These are phyloP conservation scores for Termitomyces sp. DNA, from an alignment of 768 basidiomycete species.

Conservation along the genomic window DNA sequence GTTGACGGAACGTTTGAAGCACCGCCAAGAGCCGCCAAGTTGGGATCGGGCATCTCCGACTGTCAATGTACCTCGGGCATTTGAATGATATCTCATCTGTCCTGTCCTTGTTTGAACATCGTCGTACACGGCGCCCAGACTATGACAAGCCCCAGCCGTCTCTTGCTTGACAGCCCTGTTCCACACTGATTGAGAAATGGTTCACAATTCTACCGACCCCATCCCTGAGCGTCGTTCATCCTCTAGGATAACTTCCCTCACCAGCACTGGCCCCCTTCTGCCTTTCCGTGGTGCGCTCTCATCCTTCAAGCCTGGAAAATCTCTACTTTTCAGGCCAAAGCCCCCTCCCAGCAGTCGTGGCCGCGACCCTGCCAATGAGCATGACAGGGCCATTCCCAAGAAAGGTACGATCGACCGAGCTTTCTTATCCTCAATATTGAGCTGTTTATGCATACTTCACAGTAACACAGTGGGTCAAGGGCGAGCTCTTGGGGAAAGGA, in stretches of 20 bases:
- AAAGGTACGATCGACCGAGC: conserved; percentile 12
- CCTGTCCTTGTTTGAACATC: background rate
- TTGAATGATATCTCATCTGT: background rate
- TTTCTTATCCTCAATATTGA: background rate
- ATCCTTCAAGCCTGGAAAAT: background rate
- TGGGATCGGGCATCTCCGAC: conserved; percentile 18
- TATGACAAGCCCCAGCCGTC: conserved; percentile 13
- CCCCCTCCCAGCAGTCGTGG: background rate
- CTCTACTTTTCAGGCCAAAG: background rate
- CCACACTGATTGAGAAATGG: conserved; percentile 7
- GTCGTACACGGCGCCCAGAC: conserved; percentile 5
- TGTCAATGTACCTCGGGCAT: background rate
- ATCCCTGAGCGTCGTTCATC: background rate
- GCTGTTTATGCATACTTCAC: conserved; percentile 1
- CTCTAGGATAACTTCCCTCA: conserved; percentile 5
- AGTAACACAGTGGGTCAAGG: conserved; percentile 88
- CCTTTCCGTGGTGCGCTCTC: conserved; percentile 6
- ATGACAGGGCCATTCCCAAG: conserved; percentile 6
- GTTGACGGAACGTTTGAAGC: too few relatives aligned
- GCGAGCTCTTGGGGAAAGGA: conserved; percentile 91
- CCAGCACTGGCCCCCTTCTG: background rate
- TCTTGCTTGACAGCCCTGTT: background rate
- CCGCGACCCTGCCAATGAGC: background rate
- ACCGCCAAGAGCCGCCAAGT: background rate
- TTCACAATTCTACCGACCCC: background rate